Conservation (phyloP, 2,329 filamentous ascomycete genomes). For the Ophiostoma australiae region DNA sequence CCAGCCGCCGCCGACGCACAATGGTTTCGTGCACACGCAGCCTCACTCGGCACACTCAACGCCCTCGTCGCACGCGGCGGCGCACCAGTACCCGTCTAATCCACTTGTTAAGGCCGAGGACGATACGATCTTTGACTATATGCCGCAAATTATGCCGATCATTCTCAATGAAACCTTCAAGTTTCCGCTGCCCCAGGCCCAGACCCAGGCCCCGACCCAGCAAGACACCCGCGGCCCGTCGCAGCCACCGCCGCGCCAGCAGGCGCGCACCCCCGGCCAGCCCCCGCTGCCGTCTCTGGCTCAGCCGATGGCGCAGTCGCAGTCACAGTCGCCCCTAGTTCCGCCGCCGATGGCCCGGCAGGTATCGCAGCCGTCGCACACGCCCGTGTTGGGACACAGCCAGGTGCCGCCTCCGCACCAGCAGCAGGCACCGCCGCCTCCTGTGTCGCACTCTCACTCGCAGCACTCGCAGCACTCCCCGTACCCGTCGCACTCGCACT, state of each 20-base stretch:
- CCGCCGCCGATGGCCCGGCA: constrained; percentile 11
- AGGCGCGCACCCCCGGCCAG: constrained; percentile 10
- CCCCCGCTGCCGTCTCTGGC: constrained; percentile 9
- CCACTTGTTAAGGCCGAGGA: constrained; percentile 27
- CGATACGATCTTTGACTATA: no score
- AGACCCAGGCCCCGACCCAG: not conserved
- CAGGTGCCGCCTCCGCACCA: constrained; percentile 1
- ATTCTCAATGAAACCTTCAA: no score
- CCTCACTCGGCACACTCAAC: not conserved
- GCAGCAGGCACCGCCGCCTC: not conserved
- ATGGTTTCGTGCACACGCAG: not conserved
- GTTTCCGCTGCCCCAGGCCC: no score
- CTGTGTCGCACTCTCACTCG: not conserved
- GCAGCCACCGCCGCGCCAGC: constrained; percentile 27
- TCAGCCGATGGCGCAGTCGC: constrained; percentile 9
- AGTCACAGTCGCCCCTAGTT: not conserved
- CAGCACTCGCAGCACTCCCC: constrained; percentile 14
- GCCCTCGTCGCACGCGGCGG: no score
- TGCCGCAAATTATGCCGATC: no score
- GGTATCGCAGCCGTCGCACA: constrained; percentile 2
- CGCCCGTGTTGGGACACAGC: not conserved
- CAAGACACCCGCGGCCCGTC: not conserved
- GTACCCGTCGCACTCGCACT: not conserved
- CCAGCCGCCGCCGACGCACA: not conserved
- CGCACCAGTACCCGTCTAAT: not conserved